phyloP scores from a whole-genome alignment of 148 eudicot species.

The Vaccinium corymbosum region DNA sequence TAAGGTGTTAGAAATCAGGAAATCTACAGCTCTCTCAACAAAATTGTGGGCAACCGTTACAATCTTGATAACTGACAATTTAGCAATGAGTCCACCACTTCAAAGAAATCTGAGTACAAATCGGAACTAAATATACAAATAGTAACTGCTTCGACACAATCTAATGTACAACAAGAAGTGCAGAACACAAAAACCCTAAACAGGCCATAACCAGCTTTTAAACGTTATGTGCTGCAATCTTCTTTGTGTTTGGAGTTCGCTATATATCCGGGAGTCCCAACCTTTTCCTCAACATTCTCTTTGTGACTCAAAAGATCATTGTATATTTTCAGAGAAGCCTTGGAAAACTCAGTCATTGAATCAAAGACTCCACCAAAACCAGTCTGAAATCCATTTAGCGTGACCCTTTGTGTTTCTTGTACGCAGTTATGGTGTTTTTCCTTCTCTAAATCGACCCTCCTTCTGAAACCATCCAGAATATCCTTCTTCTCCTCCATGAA shows the following conservation, averaged over 20 bases:
- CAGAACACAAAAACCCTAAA: constrained; percentile 21
- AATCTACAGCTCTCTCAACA: constrained; percentile 22
- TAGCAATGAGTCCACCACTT: not conserved
- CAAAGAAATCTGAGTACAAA: constrained; percentile 15
- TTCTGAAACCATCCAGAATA: constrained; percentile 46
- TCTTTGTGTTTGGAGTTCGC: constrained; percentile 37
- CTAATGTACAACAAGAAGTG: constrained; percentile 42
- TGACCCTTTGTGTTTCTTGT: constrained; percentile 75
- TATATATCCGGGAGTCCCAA: constrained; percentile 31
- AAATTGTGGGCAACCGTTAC: constrained; percentile 48
- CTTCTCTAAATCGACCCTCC: constrained; percentile 71
- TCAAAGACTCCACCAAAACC: constrained; percentile 75
- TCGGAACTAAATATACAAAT: constrained; percentile 43
- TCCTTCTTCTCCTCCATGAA: constrained; percentile 59
- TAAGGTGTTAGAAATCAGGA: constrained; percentile 12
- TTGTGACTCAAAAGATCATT: constrained; percentile 41
- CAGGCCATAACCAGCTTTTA: not conserved
- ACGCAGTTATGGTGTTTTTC: constrained; percentile 69
- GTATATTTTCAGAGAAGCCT: constrained; percentile 64
- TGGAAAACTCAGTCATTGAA: constrained; percentile 66
- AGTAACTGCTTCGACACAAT: constrained; percentile 73
- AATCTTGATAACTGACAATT: constrained; percentile 1
- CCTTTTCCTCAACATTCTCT: constrained; percentile 33
- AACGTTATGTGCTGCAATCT: constrained; percentile 36
- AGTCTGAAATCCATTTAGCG: constrained; percentile 80